Evolutionary conservation across 2,329 filamentous ascomycete genomes (phyloP), one percentile per base, ranked within the genome.

Genomic region (Saccharata proteae): DNA sequence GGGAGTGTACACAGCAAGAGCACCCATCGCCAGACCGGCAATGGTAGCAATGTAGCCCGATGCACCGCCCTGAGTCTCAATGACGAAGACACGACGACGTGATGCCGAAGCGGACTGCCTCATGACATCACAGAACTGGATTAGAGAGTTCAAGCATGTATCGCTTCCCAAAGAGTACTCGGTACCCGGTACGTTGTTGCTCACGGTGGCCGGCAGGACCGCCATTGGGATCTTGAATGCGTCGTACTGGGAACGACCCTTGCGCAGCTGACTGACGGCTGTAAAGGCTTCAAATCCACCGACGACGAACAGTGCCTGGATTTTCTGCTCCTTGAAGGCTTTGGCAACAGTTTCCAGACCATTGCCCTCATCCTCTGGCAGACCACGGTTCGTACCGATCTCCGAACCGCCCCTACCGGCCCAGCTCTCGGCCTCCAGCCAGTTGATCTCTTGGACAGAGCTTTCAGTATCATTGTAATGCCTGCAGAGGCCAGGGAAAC

Each of bases 221-320:
- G 80, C 72, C 68, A 96, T 83, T 13, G 90, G 90, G 41, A 98
- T 94, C 56, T 83, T 85, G 51, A 98, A 80, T 1, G 80, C 78
- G 8, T 82, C 76, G 58, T 81, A 93, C 38, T 82, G 61, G 20
- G 74, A 69, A 34, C 85, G 71, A 10, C 80, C 85, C 61, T 82
- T 74, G 43, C 86, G 78, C 38, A 98, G 69, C 57, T 96, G 80
- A 26, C 81, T 83, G 19, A 94, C 71, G 2, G 90, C 79, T 36
- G 90, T 92, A 65, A 92, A 98, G 1, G 86, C 90, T 60, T 98
- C 90, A 46, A 98, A 98, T 2, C 90, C 90, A 47, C 90, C 90
- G 29, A 96, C 73, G 29, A 93, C 71, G 57, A 96, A 93, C 3
- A 98, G 67, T 1, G 80, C 86, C 47, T 98, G 85, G 43, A 98